Percentiles rank a stretch among this genome's conserved stretches.
phyloP scores from a whole-genome alignment of 257 asterid species.

The Penstemon eatonii region DNA sequence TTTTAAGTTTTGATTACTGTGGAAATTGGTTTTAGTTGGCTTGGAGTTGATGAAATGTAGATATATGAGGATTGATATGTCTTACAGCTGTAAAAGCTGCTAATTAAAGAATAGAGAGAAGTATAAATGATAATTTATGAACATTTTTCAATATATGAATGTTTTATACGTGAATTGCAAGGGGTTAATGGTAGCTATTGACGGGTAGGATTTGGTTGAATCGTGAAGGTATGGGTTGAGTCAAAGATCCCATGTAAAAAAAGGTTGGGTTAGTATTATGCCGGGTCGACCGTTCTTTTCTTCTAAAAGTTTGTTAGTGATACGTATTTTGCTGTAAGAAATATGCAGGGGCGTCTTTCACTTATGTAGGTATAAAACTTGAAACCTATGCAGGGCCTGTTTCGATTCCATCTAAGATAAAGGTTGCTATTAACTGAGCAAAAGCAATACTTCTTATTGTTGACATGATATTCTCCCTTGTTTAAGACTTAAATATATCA shows the following conservation, averaged over 20 bases:
- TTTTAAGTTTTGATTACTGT: conserved; percentile 1
- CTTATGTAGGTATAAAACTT: background rate
- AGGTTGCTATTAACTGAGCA: background rate
- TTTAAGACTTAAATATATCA: background rate
- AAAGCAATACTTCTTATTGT: background rate
- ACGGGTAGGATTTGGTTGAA: background rate
- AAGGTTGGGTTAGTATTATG: too few relatives aligned
- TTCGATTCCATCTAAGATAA: background rate
- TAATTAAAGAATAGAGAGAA: too few relatives aligned
- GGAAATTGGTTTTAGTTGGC: background rate
- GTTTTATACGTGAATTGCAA: background rate
- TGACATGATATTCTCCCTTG: conserved; percentile 1
- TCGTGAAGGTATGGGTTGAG: too few relatives aligned
- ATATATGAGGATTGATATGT: too few relatives aligned
- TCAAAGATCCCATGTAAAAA: too few relatives aligned
- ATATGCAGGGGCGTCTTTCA: too few relatives aligned
- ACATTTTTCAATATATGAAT: background rate
- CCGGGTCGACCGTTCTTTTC: too few relatives aligned
- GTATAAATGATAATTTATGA: background rate
- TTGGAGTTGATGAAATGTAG: background rate
- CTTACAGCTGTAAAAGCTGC: too few relatives aligned
- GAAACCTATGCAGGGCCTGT: conserved; percentile 5
- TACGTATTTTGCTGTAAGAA: too few relatives aligned
- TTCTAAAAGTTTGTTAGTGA: too few relatives aligned
- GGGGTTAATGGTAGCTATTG: background rate